Percentiles rank a stretch among this genome's conserved stretches.
These are phyloP conservation scores for Phytophthora litchii DNA, from an alignment of 352 stramenopile species.

Conservation along the genomic window DNA sequence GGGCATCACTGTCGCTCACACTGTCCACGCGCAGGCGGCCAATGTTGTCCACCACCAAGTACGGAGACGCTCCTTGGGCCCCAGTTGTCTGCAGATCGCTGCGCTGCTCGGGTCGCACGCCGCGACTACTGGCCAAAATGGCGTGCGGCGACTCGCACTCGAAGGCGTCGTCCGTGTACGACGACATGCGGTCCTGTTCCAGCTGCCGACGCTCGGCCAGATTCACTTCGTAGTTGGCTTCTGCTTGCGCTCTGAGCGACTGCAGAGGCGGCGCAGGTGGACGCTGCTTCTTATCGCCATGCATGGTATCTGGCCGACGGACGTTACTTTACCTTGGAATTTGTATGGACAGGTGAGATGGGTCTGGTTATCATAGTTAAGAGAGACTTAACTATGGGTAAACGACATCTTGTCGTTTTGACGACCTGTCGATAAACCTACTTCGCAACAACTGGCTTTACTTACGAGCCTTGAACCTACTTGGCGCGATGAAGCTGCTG, in stretches of 20 bases:
- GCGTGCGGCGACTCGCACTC: slow-evolving; percentile 49
- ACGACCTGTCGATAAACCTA: slow-evolving; percentile 8
- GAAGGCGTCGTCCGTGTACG: slow-evolving; percentile 52
- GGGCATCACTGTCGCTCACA: slow-evolving; percentile 25
- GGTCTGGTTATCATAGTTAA: background rate
- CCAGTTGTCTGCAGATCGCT: slow-evolving; percentile 12
- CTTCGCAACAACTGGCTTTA: slow-evolving; percentile 13
- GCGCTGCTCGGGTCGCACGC: slow-evolving; percentile 4
- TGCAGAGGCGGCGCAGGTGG: slow-evolving; percentile 3
- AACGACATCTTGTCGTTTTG: background rate
- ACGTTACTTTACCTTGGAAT: slow-evolving; percentile 22
- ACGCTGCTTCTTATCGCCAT: background rate
- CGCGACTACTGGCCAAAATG: slow-evolving; percentile 38
- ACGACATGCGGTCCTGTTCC: slow-evolving; percentile 45
- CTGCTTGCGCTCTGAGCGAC: slow-evolving; percentile 26
- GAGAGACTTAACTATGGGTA: background rate
- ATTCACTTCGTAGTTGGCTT: slow-evolving; percentile 28
- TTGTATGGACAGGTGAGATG: slow-evolving; percentile 17
- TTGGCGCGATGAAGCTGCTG: too few species aligned
- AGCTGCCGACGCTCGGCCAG: slow-evolving; percentile 28
- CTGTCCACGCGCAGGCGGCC: slow-evolving; percentile 33
- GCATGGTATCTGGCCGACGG: background rate
- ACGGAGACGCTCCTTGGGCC: slow-evolving; percentile 9
- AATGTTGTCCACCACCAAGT: slow-evolving; percentile 35
- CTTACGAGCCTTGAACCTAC: background rate